These are phyloP conservation scores for Aspergillus leporis DNA, from an alignment of 495 filamentous ascomycete species.

Conservation along the genomic window DNA sequence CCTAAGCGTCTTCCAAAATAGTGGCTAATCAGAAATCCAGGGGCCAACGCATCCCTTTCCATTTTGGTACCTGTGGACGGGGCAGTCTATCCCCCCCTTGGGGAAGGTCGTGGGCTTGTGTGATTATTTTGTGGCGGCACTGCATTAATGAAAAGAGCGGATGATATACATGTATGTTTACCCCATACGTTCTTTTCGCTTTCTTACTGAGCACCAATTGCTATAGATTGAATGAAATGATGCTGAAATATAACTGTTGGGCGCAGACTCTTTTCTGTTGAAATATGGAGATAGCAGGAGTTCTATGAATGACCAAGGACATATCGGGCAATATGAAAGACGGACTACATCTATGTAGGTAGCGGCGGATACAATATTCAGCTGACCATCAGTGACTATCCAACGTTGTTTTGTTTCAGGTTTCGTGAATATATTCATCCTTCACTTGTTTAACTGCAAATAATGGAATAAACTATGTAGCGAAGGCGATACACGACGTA, in stretches of 20 bases:
- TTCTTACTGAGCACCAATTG: neutral
- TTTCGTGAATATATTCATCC: too few relatives aligned
- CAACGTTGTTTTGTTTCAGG: too few relatives aligned
- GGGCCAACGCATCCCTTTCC: conserved; percentile 16
- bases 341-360: too few relatives aligned
- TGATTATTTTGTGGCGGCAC: conserved; percentile 7
- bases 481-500: neutral
- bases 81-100: neutral
- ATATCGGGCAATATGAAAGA: too few relatives aligned
- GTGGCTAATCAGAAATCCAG: conserved; percentile 6
- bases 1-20: conserved; percentile 7
- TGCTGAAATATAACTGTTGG: neutral
- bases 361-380: too few relatives aligned
- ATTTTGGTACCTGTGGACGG: conserved; percentile 20
- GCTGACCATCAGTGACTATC: too few relatives aligned
- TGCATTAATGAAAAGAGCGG: conserved; percentile 14
- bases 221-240: neutral
- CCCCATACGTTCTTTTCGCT: neutral
- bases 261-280: too few relatives aligned
- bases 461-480: too few relatives aligned
- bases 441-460: too few relatives aligned
- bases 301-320: too few relatives aligned
- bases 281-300: too few relatives aligned
- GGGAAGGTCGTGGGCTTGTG: conserved; percentile 1
- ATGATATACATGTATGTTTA: conserved; percentile 3